Evolutionary conservation across 2,329 filamentous ascomycete species (phyloP).

Genomic region (Diaporthe sp.): DNA sequence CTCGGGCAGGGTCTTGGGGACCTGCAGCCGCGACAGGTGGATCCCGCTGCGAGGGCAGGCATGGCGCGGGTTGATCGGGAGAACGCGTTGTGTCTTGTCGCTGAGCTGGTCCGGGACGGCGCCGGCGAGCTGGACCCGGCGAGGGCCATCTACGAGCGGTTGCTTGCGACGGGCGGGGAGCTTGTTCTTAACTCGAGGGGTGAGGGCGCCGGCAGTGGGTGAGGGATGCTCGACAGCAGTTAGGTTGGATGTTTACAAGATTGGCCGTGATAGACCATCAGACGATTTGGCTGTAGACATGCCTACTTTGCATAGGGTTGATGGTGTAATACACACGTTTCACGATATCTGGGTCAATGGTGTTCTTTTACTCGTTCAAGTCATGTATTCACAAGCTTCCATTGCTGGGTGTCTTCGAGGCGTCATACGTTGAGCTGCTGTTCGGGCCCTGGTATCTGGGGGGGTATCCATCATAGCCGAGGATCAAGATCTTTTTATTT

Average conservation of each 20-base stretch:
- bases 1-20: slow-evolving; percentile 51
- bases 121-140: slow-evolving; percentile 55
- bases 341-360: neutral
- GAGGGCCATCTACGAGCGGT: slow-evolving; percentile 58
- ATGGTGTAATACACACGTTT: neutral
- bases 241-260: neutral
- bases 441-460: slow-evolving; percentile 17
- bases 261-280: no score
- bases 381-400: slow-evolving; percentile 19
- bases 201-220: slow-evolving; percentile 19
- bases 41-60: slow-evolving; percentile 56
- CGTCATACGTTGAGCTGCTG: slow-evolving; percentile 30
- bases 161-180: slow-evolving; percentile 64
- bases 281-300: neutral
- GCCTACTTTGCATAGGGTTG: neutral
- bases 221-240: neutral
- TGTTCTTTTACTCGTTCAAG: neutral
- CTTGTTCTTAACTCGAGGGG: slow-evolving; percentile 50
- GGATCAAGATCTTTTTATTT: slow-evolving; percentile 28
- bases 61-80: slow-evolving; percentile 69
- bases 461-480: slow-evolving; percentile 30
- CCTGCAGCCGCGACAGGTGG: slow-evolving; percentile 60
- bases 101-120: slow-evolving; percentile 64
- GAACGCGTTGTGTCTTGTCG: slow-evolving; percentile 71
- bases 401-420: slow-evolving; percentile 5